Evolutionary conservation across 805 yeast genomes (phyloP).

Genomic region (Gaillardinia entomophila): DNA sequence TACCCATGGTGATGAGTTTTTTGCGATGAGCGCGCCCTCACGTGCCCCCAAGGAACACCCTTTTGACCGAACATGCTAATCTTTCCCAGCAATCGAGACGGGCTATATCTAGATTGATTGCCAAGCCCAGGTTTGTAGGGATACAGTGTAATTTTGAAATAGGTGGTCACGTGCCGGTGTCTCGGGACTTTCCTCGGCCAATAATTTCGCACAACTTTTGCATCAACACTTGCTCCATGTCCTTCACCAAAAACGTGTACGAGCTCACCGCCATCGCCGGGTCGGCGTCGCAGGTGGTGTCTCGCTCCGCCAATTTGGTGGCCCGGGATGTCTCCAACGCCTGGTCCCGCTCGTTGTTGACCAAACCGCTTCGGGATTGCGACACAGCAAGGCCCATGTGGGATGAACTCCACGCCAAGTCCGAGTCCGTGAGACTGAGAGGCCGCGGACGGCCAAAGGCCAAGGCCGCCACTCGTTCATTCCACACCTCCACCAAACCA

Average conservation of each 20-base stretch:
- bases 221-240: too few relatives aligned
- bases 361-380: slow-evolving; percentile 12
- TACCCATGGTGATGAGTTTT: neutral
- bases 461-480: neutral
- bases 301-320: slow-evolving; percentile 11
- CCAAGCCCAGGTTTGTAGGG: too few relatives aligned
- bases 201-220: too few relatives aligned
- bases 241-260: slow-evolving; percentile 10
- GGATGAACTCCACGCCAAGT: slow-evolving; percentile 7
- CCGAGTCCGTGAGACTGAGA: slow-evolving; percentile 4
- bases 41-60: too few relatives aligned
- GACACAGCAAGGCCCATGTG: slow-evolving; percentile 20
- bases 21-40: neutral
- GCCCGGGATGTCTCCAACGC: slow-evolving; percentile 13
- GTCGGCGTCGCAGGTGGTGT: slow-evolving; percentile 15
- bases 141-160: neutral
- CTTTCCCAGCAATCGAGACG: too few relatives aligned
- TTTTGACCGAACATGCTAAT: too few relatives aligned
- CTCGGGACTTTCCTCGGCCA: neutral
- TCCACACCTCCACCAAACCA: neutral
- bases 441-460: neutral
- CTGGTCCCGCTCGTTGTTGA: slow-evolving; percentile 15
- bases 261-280: slow-evolving; percentile 21
- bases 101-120: too few relatives aligned
- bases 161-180: neutral